phyloP scores from a whole-genome alignment of 2,329 filamentous ascomycete genomes.

The Diaporthe aspalathi region DNA sequence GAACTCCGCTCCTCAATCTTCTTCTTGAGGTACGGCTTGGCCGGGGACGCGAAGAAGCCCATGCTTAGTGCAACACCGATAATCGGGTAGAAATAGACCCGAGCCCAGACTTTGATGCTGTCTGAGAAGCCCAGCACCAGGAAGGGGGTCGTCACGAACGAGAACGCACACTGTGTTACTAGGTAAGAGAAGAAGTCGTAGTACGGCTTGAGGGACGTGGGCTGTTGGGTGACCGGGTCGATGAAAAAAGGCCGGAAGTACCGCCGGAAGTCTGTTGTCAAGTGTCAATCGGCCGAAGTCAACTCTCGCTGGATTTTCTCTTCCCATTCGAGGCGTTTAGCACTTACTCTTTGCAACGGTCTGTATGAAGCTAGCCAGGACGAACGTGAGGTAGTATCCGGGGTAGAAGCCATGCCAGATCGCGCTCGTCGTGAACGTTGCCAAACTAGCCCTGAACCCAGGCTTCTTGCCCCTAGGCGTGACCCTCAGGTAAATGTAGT shows the following conservation, averaged over 20 bases:
- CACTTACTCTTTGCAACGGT: slow-evolving; percentile 91
- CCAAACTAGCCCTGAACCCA: slow-evolving; percentile 92
- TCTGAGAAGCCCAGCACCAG: slow-evolving; percentile 79
- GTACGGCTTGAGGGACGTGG: slow-evolving; percentile 79
- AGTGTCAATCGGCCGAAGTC: slow-evolving; percentile 40
- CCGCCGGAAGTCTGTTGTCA: slow-evolving; percentile 80
- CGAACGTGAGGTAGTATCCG: slow-evolving; percentile 92
- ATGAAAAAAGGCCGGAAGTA: slow-evolving; percentile 94
- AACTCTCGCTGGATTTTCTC: neutral
- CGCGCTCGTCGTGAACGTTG: slow-evolving; percentile 93
- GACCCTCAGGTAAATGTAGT: slow-evolving; percentile 95
- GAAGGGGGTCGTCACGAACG: slow-evolving; percentile 87
- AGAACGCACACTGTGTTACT: slow-evolving; percentile 83
- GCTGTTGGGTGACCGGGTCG: slow-evolving; percentile 76
- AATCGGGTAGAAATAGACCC: slow-evolving; percentile 89
- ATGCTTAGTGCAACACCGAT: slow-evolving; percentile 74
- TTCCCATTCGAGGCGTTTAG: neutral
- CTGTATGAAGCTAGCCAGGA: slow-evolving; percentile 91
- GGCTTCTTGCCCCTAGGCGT: slow-evolving; percentile 96
- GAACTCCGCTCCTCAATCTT: slow-evolving; percentile 68
- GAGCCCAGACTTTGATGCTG: slow-evolving; percentile 81
- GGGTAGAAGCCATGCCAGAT: slow-evolving; percentile 99
- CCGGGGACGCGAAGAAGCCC: slow-evolving; percentile 83
- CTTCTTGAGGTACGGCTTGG: slow-evolving; percentile 70
- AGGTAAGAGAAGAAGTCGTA: slow-evolving; percentile 85